These are phyloP conservation scores for Karstenula rhodostoma DNA, from an alignment of 2,329 filamentous ascomycete genomes.

Conservation along the genomic window DNA sequence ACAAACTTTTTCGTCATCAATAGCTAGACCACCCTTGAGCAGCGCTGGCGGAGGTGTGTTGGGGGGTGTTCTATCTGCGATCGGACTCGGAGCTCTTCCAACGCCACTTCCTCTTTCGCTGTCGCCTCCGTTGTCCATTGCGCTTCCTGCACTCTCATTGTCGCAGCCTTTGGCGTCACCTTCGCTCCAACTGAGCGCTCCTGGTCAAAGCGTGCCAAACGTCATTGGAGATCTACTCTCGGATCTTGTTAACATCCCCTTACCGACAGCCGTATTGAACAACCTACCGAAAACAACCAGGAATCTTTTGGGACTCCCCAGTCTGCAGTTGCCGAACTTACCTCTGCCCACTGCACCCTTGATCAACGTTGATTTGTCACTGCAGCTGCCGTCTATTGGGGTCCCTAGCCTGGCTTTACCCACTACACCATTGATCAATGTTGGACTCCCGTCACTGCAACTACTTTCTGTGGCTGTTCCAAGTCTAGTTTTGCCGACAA, in stretches of 20 bases:
- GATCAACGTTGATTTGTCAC: background rate
- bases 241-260: background rate
- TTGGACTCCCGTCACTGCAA: background rate
- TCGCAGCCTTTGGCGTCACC: background rate
- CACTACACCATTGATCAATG: background rate
- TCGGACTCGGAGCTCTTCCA: slow-evolving; percentile 7
- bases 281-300: background rate
- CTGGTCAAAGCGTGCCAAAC: background rate
- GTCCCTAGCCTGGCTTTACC: background rate
- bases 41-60: background rate
- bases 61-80: background rate
- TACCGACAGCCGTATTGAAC: background rate
- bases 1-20: background rate
- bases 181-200: background rate
- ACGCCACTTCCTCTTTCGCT: background rate
- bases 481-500: background rate
- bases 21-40: background rate
- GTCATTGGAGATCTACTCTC: background rate
- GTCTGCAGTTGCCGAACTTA: background rate
- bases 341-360: background rate
- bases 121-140: background rate
- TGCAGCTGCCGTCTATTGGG: background rate
- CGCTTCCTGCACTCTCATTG: background rate
- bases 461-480: background rate
- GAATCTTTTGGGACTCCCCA: background rate